phyloP scores from a whole-genome alignment of 2,329 filamentous ascomycete species.

The Pseudohalonectria lignicola region DNA sequence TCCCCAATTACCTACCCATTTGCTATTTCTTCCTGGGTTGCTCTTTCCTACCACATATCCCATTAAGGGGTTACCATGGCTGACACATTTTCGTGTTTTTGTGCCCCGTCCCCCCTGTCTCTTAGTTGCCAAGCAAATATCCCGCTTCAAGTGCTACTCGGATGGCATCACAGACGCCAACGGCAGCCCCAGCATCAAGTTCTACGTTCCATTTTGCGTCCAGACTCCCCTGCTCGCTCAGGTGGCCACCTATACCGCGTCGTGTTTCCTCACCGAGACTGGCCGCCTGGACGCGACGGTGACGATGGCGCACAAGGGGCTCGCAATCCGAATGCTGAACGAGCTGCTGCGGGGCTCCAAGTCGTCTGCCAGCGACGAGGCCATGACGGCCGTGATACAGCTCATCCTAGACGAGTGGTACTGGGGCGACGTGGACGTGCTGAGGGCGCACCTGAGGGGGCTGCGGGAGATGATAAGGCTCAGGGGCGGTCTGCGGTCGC shows the following conservation, averaged over 20 bases:
- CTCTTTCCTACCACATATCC: no score
- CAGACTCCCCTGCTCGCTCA: slow-evolving; percentile 37
- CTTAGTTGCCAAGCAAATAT: slow-evolving; percentile 34
- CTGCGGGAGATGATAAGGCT: slow-evolving; percentile 35
- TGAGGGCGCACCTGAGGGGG: slow-evolving; percentile 33
- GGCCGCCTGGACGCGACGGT: slow-evolving; percentile 31
- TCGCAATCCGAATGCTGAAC: slow-evolving; percentile 33
- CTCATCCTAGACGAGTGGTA: slow-evolving; percentile 42
- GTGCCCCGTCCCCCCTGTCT: not conserved
- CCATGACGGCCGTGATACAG: slow-evolving; percentile 35
- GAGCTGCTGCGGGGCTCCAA: slow-evolving; percentile 25
- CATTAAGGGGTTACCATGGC: not conserved
- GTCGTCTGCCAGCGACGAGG: slow-evolving; percentile 28
- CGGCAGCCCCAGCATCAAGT: slow-evolving; percentile 31
- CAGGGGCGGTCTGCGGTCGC: slow-evolving; percentile 30
- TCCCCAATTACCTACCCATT: no score
- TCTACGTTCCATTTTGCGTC: slow-evolving; percentile 34
- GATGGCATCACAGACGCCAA: slow-evolving; percentile 32
- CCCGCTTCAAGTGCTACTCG: slow-evolving; percentile 37
- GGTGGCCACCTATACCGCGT: slow-evolving; percentile 36
- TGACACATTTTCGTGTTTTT: no score
- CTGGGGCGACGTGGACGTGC: slow-evolving; percentile 30
- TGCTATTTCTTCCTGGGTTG: no score
- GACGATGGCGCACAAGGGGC: slow-evolving; percentile 29
- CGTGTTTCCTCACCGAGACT: slow-evolving; percentile 39